Evolutionary conservation across 805 yeast genomes (phyloP).

Genomic region (Zygoascus bituminiphila): DNA sequence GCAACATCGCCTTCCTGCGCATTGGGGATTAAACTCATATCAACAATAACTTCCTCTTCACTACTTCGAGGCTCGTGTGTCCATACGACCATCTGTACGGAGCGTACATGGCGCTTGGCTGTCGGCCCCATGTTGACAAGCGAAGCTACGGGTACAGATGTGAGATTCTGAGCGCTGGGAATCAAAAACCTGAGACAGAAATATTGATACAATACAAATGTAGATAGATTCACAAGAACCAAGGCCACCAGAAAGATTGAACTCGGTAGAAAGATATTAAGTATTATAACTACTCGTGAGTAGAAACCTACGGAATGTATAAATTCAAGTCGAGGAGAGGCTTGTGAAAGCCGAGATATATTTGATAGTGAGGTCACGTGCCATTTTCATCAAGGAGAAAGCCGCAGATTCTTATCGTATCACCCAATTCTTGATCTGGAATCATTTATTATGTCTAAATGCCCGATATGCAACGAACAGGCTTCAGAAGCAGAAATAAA

Average conservation of each 20-base stretch:
- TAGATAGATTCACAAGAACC: no score
- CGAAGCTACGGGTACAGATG: no score
- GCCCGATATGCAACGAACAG: conserved; percentile 27
- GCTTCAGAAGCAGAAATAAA: conserved; percentile 27
- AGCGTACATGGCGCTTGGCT: neutral
- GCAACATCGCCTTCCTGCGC: conserved; percentile 69
- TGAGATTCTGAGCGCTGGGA: neutral
- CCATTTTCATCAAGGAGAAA: neutral
- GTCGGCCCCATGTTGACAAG: neutral
- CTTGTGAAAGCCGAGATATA: no score
- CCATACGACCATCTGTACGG: conserved; percentile 25
- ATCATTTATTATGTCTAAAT: conserved; percentile 14
- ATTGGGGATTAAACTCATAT: conserved; percentile 44
- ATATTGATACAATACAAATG: no score
- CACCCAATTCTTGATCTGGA: neutral
- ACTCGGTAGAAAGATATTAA: no score
- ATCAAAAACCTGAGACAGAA: neutral
- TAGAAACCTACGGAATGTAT: no score
- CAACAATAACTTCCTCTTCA: conserved; percentile 53
- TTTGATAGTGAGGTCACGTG: no score
- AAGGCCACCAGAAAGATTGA: no score
- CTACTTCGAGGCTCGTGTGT: conserved; percentile 63
- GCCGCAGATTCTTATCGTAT: no score
- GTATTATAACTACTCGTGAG: no score
- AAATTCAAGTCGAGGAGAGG: no score